phyloP scores from a whole-genome alignment of 139 green algal species.

The Zygnema cylindricum region DNA sequence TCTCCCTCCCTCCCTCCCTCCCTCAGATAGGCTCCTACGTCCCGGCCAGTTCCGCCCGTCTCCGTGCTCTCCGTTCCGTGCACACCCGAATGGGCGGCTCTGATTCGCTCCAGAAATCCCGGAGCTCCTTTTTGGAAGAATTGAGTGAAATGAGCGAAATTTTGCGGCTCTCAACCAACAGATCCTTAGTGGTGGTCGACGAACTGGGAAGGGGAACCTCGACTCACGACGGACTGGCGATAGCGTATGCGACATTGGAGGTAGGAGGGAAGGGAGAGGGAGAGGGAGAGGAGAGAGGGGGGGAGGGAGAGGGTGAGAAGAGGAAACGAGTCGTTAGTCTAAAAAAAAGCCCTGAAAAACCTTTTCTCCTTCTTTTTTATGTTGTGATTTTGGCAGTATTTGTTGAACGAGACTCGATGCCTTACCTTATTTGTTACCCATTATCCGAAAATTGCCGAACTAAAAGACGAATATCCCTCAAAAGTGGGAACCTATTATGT shows the following conservation, averaged over 20 bases:
- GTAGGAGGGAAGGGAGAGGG: background rate
- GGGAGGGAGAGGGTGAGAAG: too few relatives aligned
- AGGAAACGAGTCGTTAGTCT: too few relatives aligned
- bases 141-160: slow-evolving; percentile 79
- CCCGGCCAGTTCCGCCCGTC: slow-evolving; percentile 69
- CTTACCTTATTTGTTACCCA: slow-evolving; percentile 83
- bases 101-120: slow-evolving; percentile 70
- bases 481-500: slow-evolving; percentile 49
- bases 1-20: background rate
- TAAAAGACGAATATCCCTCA: slow-evolving; percentile 31
- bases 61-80: slow-evolving; percentile 82
- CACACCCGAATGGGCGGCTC: slow-evolving; percentile 89
- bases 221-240: slow-evolving; percentile 72
- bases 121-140: slow-evolving; percentile 82
- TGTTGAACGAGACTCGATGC: slow-evolving; percentile 48
- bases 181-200: slow-evolving; percentile 76
- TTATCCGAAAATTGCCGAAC: slow-evolving; percentile 66
- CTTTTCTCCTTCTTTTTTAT: background rate
- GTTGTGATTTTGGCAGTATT: slow-evolving; percentile 2
- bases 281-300: too few relatives aligned
- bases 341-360: too few relatives aligned
- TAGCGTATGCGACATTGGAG: slow-evolving; percentile 72
- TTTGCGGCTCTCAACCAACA: slow-evolving; percentile 70
- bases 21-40: slow-evolving; percentile 88
- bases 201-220: slow-evolving; percentile 75